Evolutionary conservation across 2,329 filamentous ascomycete genomes (phyloP), one percentile per base, ranked within the genome.

Genomic region (Sporothrix brasiliensis): DNA sequence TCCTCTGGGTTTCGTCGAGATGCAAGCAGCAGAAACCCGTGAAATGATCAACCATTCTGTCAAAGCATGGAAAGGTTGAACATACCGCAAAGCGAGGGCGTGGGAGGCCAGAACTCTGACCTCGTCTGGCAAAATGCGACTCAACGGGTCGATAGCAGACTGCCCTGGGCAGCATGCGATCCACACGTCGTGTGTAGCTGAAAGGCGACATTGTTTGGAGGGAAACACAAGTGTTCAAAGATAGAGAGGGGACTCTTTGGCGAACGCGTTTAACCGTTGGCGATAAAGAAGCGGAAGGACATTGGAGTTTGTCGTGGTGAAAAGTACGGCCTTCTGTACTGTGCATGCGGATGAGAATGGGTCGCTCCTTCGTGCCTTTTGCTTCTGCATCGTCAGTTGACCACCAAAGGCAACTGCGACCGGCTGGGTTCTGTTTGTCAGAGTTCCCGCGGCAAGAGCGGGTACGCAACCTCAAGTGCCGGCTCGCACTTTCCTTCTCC

Each of bases 401-500:
- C 56, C 56, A 21, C 41, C 19, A 3, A 14, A 34, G 58, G 58
- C 39, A 63, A n/a, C n/a, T 16, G 39, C 58, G 39, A 63, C 58
- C 27, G 58, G 21, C 21, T 61, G 34, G n/a, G 13, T 41, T 11
- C 3, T 2, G 24, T 60, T 1, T 19, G 34, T 6, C 2, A 60
- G 30, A 14, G 5, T 11, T 24, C 53, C 7, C 34, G n/a, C 56
- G 34, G 19, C n/a, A 61, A 44, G n/a, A 61, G 56, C 56, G 56
- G 56, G 56, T 39, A 21, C 13, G 10, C 7, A 16, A 44, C 9
- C 24, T 11, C 10, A 44, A 61, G 21, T 47, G 39, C 58, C 58
- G n/a, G 58, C 21, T 63, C 58, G 21, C 24, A 13, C 58, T 19
- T 63, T 63, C 21, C 21, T 61, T 41, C 27, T 63, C 21, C 39